A percentile compares a stretch with the other conserved stretches of the same genome.
phyloP scores from a whole-genome alignment of 805 yeast species.

The Saccharomycopsis fibuligera region DNA sequence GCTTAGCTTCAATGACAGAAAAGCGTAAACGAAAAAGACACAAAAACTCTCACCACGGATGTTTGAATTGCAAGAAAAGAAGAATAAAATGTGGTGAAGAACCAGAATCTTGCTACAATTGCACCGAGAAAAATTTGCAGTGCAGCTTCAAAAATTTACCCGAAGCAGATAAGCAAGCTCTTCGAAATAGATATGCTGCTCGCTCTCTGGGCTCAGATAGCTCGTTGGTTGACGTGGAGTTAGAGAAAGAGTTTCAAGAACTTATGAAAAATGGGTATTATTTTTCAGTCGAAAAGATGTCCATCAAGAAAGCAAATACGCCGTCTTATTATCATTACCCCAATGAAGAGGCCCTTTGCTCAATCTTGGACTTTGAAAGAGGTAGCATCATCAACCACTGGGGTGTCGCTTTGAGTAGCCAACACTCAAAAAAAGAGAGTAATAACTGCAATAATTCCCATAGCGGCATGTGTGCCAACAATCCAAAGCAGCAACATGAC shows the following conservation, averaged over 20 bases:
- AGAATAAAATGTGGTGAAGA: slow-evolving; percentile 19
- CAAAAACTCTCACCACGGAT: slow-evolving; percentile 12
- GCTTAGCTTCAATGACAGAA: no score
- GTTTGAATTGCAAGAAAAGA: slow-evolving; percentile 8
- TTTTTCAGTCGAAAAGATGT: background rate
- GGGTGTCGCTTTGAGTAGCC: no score
- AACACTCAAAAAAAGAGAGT: no score
- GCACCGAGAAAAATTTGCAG: slow-evolving; percentile 8
- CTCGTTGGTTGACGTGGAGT: background rate
- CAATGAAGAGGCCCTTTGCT: no score
- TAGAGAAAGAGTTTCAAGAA: background rate
- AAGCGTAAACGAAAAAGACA: slow-evolving; percentile 11
- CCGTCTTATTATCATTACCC: no score
- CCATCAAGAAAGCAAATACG: no score
- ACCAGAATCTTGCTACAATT: slow-evolving; percentile 12
- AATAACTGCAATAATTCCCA: no score
- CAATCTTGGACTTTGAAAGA: no score
- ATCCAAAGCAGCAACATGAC: no score
- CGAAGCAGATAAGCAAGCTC: slow-evolving; percentile 2
- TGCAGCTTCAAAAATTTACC: slow-evolving; percentile 10
- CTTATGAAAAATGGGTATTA: background rate
- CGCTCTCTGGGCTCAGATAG: no score
- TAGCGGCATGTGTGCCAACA: no score
- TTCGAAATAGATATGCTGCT: background rate
- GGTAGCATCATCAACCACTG: no score